Evolutionary conservation across 2,329 filamentous ascomycete species (phyloP), one percentile per base, ranked within the genome.

Genomic region (Penicillium sp.): DNA sequence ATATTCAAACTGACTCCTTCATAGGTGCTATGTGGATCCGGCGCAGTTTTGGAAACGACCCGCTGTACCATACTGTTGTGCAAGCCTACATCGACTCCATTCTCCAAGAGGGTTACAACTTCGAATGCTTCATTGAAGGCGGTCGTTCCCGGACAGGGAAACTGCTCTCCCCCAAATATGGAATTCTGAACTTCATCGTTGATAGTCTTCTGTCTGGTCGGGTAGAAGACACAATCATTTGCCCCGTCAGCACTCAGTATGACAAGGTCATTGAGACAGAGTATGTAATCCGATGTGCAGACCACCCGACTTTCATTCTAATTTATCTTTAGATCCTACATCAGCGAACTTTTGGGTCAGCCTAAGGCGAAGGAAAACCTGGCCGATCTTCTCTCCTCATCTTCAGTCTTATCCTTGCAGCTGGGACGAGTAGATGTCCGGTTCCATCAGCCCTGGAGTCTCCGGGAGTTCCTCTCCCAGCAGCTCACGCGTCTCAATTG

Each of bases 211-310:
- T 96, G 5, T 95, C 90, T 0, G 91, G 92, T 0, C 82, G 92
- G 6, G 91, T 96, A 0, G 80, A 95, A 42, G 94, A 99, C 70
- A 87, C 90, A 28, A 89, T 96, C 38, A 90, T 99, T 46, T 96
- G 92, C 62, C 94, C 94, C 0, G 94, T 99, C 41, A 95, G 89
- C 70, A 96, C 92, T 0, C 94, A 99, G 69, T 99, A 99, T 68
- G 94, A 99, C 78, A 99, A 97, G 68, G 94, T 99, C 50, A 95
- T 99, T 53, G 94, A 99, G 71, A 96, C 95, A 0, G 91, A 96
- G 71, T 77, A 69, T 55, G 74, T 18, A 9, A 9, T 25, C 2
- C 1, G 31, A 28, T n/a, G 16, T 7, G 39, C 13, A 27, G 5
- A 13, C 16, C 11, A 20, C 10, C 4, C 13, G 4, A n/a, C n/a